phyloP scores from a whole-genome alignment of 129 eudicot genomes.

The Helichrysum umbraculigerum region DNA sequence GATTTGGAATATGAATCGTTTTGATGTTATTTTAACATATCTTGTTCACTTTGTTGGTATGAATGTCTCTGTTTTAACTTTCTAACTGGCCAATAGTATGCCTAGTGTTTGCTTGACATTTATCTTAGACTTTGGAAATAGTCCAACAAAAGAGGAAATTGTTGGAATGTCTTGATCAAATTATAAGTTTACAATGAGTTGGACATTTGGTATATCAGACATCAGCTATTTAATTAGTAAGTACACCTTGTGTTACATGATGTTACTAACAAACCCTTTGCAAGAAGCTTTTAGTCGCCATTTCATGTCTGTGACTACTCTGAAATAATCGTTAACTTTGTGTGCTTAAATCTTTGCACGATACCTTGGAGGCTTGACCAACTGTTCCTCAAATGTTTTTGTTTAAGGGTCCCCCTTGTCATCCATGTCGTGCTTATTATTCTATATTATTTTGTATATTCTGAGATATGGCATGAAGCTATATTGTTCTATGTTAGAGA shows the following conservation, averaged over 20 bases:
- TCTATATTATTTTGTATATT: background rate
- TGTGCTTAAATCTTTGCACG: background rate
- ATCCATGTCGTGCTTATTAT: background rate
- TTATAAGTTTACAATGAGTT: background rate
- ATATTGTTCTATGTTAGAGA: background rate
- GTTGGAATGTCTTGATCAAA: background rate
- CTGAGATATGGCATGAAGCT: background rate
- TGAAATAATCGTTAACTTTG: background rate
- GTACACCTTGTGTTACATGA: background rate
- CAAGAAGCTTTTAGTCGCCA: background rate
- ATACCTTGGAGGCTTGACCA: background rate
- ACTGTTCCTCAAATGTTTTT: background rate
- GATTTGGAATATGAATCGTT: background rate
- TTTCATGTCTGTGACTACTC: background rate
- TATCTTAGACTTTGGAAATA: slow-evolving; percentile 3
- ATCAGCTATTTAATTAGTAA: background rate
- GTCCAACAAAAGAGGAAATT: background rate
- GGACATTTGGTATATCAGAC: background rate
- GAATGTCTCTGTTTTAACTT: background rate
- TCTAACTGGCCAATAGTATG: background rate
- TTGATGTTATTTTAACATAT: background rate
- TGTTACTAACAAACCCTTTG: background rate
- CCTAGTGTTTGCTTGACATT: slow-evolving; percentile 1
- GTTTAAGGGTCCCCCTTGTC: background rate
- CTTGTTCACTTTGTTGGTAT: slow-evolving; percentile 1